phyloP scores from a whole-genome alignment of 2,329 filamentous ascomycete species.

The Clarireedia monteithiana region DNA sequence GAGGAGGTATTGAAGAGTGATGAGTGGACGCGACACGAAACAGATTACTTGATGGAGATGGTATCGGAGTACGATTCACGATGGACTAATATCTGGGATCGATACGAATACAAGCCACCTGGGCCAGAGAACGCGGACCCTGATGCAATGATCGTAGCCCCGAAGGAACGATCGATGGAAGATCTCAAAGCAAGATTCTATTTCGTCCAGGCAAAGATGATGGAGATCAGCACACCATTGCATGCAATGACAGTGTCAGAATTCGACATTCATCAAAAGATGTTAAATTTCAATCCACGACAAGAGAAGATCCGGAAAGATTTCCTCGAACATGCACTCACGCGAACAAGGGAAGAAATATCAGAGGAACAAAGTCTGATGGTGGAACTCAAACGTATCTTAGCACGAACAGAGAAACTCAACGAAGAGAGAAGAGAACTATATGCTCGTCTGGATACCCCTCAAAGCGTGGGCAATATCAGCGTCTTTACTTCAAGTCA shows the following conservation, averaged over 20 bases:
- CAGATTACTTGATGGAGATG: constrained; percentile 76
- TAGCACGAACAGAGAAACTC: constrained; percentile 76
- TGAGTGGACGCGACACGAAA: constrained; percentile 89
- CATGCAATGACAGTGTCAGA: constrained; percentile 84
- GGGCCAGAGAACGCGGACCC: not conserved
- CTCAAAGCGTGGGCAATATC: constrained; percentile 60
- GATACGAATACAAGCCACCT: constrained; percentile 66
- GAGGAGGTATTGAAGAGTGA: constrained; percentile 61
- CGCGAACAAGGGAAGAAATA: constrained; percentile 77
- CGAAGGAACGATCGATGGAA: constrained; percentile 62
- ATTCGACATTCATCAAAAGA: constrained; percentile 73
- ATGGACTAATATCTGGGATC: constrained; percentile 87
- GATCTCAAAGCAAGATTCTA: constrained; percentile 91
- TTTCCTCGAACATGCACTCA: constrained; percentile 72
- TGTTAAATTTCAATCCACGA: constrained; percentile 76
- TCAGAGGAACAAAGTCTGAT: constrained; percentile 86
- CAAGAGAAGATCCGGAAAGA: constrained; percentile 77
- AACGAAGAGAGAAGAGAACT: constrained; percentile 83
- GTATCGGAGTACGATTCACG: constrained; percentile 75
- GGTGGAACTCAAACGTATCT: constrained; percentile 84
- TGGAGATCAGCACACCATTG: constrained; percentile 70
- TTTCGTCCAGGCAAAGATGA: constrained; percentile 72
- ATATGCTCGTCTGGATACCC: constrained; percentile 80
- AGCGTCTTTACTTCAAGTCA: constrained; percentile 72
- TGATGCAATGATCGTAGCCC: constrained; percentile 33